A percentile compares a stretch with the other conserved stretches of the same genome.
Conservation (phyloP, 352 stramenopile species). For the Albugo candida region DNA sequence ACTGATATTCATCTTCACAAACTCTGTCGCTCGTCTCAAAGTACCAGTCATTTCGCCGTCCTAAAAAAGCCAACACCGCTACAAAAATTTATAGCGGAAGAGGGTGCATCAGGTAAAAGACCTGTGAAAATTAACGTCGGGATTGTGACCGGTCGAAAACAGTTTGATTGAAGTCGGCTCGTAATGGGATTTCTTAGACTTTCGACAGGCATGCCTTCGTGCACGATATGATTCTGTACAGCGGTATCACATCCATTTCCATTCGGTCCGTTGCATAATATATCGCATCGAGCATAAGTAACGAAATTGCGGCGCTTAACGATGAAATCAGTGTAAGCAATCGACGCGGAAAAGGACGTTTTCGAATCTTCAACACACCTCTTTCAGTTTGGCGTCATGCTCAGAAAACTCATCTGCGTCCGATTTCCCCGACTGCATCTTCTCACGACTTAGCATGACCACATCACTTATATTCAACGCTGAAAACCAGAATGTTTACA, state of each 20-base stretch:
- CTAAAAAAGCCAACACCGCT: slow-evolving; percentile 17
- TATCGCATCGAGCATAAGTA: slow-evolving; percentile 73
- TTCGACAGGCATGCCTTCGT: slow-evolving; percentile 91
- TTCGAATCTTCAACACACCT: slow-evolving; percentile 14
- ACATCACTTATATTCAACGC: slow-evolving; percentile 76
- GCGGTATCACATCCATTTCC: slow-evolving; percentile 85
- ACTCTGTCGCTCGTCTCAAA: slow-evolving; percentile 63
- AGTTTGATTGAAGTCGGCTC: slow-evolving; percentile 87
- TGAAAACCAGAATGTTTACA: slow-evolving; percentile 64
- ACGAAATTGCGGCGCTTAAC: slow-evolving; percentile 45
- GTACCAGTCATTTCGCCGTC: slow-evolving; percentile 75
- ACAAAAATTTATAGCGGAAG: no score
- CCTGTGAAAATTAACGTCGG: slow-evolving; percentile 86
- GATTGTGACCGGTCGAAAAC: slow-evolving; percentile 89
- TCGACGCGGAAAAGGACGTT: background rate
- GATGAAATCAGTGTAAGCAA: background rate
- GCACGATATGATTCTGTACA: slow-evolving; percentile 88
- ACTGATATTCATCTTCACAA: slow-evolving; percentile 92
- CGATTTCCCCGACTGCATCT: slow-evolving; percentile 76
- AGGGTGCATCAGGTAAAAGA: slow-evolving; percentile 9
- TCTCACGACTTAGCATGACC: slow-evolving; percentile 77
- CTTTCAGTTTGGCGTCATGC: slow-evolving; percentile 68
- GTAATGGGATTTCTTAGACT: slow-evolving; percentile 95
- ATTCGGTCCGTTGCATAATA: slow-evolving; percentile 71
- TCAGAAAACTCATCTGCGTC: slow-evolving; percentile 77